These are phyloP conservation scores for Insectozyma bohioensis DNA, from an alignment of 1,139 yeast genomes.

Conservation along the genomic window DNA sequence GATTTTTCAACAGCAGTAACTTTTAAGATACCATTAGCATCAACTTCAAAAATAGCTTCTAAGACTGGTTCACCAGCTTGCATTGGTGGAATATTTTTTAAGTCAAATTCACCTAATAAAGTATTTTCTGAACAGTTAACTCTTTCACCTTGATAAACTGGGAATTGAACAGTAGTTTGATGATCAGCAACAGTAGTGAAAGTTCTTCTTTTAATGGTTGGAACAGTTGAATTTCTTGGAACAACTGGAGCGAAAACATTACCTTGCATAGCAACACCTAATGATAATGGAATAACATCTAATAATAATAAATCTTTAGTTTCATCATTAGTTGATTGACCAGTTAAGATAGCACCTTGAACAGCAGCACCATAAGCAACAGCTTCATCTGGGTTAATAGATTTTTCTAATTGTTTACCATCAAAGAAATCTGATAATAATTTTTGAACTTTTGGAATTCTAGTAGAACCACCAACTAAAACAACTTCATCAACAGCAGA, in stretches of 20 bases:
- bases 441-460: slow-evolving; percentile 99
- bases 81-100: slow-evolving; percentile 98
- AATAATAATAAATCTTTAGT: slow-evolving; percentile 95
- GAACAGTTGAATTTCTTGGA: slow-evolving; percentile 99
- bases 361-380: slow-evolving; percentile 99
- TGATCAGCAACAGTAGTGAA: slow-evolving; percentile 99
- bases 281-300: slow-evolving; percentile 98
- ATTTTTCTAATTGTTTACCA: slow-evolving; percentile 94
- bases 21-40: slow-evolving; percentile 99
- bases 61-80: slow-evolving; percentile 99
- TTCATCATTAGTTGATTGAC: slow-evolving; percentile 96
- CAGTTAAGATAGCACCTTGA: slow-evolving; percentile 98
- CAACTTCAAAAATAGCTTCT: slow-evolving; percentile 99
- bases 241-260: slow-evolving; percentile 98
- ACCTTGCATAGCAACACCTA: slow-evolving; percentile 99
- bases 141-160: slow-evolving; percentile 99
- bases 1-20: slow-evolving; percentile 99
- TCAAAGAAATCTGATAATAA: slow-evolving; percentile 96
- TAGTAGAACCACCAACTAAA: slow-evolving; percentile 99
- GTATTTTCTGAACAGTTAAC: slow-evolving; percentile 99
- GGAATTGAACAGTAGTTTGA: slow-evolving; percentile 99
- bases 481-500: slow-evolving; percentile 92
- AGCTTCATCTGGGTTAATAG: slow-evolving; percentile 99
- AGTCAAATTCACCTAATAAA: slow-evolving; percentile 98
- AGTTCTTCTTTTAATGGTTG: slow-evolving; percentile 99